phyloP scores from a whole-genome alignment of 2,329 filamentous ascomycete genomes.

The Aureobasidium sp. region DNA sequence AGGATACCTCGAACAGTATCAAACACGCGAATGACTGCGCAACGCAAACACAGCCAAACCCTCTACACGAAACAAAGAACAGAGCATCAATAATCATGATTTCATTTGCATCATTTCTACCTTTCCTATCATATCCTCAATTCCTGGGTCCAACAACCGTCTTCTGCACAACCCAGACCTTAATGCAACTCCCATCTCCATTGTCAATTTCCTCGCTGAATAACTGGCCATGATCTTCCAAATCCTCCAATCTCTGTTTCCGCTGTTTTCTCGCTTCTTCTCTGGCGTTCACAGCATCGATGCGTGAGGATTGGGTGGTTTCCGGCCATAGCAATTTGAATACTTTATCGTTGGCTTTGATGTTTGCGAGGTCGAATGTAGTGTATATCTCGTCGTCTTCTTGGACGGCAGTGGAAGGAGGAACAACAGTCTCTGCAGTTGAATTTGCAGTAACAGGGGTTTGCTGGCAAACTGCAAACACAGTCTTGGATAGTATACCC shows the following conservation, averaged over 20 bases:
- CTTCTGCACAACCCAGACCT: neutral
- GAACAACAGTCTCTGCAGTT: neutral
- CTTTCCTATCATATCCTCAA: neutral
- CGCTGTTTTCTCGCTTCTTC: neutral
- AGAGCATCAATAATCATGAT: too few relatives aligned
- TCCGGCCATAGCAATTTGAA: neutral
- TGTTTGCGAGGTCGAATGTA: slow-evolving; percentile 10
- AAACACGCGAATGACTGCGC: neutral
- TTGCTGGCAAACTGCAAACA: neutral
- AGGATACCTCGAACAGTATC: too few relatives aligned
- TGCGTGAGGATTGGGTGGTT: neutral
- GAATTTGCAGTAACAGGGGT: neutral
- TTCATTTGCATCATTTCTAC: too few relatives aligned
- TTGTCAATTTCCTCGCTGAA: neutral
- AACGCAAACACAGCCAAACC: too few relatives aligned
- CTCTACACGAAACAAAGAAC: too few relatives aligned
- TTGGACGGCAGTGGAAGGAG: neutral
- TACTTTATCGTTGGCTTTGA: neutral
- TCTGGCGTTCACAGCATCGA: neutral
- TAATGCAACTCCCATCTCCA: neutral
- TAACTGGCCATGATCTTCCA: neutral
- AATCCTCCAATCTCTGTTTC: neutral
- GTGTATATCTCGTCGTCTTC: slow-evolving; percentile 5
- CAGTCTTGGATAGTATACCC: neutral
- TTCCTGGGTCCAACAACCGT: slow-evolving; percentile 12